Conservation (phyloP, 1,284 basidiomycete genomes). For the Trichosporon asahii region DNA sequence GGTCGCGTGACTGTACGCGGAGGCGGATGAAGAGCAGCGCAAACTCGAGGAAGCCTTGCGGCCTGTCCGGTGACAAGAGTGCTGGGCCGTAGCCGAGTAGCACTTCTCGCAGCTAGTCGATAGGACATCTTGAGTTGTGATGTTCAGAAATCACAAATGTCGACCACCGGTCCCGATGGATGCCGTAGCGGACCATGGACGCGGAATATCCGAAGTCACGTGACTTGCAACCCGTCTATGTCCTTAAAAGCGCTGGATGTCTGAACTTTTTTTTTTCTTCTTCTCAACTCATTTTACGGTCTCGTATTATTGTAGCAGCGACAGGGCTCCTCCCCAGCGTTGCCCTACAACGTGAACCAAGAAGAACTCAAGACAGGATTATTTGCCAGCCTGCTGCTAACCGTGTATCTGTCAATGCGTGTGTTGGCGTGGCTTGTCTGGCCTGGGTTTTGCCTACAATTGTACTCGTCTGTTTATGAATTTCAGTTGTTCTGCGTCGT, state of each 20-base stretch:
- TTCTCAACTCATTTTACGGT: slow-evolving; percentile 18
- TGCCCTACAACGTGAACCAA: slow-evolving; percentile 25
- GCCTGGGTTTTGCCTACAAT: slow-evolving; percentile 48
- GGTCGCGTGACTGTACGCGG: slow-evolving; percentile 1
- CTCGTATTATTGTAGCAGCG: slow-evolving; percentile 25
- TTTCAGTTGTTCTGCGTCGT: neutral
- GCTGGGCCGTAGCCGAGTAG: neutral
- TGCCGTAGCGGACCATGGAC: neutral
- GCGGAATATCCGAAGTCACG: neutral
- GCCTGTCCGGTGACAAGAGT: neutral
- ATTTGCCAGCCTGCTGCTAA: slow-evolving; percentile 23
- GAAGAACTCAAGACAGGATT: slow-evolving; percentile 25
- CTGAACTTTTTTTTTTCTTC: slow-evolving; percentile 10
- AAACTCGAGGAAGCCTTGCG: neutral
- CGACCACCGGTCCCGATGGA: neutral
- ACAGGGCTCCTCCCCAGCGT: slow-evolving; percentile 16
- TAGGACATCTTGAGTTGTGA: neutral
- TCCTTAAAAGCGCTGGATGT: neutral
- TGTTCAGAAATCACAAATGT: neutral
- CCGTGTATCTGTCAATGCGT: slow-evolving; percentile 19
- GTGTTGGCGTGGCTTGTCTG: slow-evolving; percentile 27
- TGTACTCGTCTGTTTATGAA: neutral
- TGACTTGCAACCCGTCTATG: neutral
- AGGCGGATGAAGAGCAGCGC: neutral
- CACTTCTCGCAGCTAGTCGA: neutral